A percentile compares a stretch with the other conserved stretches of the same genome.
These are phyloP conservation scores for Coniosporium apollinis DNA, from an alignment of 495 filamentous ascomycete species.

Conservation along the genomic window DNA sequence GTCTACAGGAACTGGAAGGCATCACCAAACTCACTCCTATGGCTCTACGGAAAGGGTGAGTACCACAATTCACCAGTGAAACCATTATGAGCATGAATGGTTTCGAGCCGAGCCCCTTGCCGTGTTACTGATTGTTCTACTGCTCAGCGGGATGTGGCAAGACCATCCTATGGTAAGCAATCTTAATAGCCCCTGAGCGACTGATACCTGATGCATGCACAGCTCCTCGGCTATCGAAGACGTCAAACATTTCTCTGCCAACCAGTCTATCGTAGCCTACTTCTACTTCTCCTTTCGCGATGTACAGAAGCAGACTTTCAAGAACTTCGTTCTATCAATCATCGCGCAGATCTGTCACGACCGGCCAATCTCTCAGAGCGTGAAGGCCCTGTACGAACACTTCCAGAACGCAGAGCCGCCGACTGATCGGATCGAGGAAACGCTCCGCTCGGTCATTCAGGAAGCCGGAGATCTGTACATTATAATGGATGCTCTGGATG, in stretches of 20 bases:
- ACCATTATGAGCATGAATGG: background rate
- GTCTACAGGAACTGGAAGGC: slow-evolving; percentile 9
- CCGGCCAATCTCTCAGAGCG: slow-evolving; percentile 4
- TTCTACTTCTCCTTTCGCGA: slow-evolving; percentile 15
- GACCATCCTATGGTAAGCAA: slow-evolving; percentile 7
- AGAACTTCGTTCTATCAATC: slow-evolving; percentile 6
- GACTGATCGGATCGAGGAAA: slow-evolving; percentile 5
- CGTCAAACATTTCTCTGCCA: slow-evolving; percentile 4
- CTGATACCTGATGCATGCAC: background rate
- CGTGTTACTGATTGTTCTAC: too few relatives aligned
- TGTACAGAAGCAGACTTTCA: slow-evolving; percentile 6
- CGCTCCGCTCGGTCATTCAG: slow-evolving; percentile 2
- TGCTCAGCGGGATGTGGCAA: slow-evolving; percentile 11
- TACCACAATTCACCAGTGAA: background rate
- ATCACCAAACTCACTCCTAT: slow-evolving; percentile 1
- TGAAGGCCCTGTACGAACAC: slow-evolving; percentile 8
- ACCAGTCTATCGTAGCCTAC: background rate
- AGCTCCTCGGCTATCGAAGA: slow-evolving; percentile 10
- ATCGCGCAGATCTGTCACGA: slow-evolving; percentile 8
- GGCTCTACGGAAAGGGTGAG: slow-evolving; percentile 8
- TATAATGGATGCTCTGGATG: slow-evolving; percentile 15
- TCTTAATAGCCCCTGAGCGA: too few relatives aligned
- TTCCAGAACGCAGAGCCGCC: slow-evolving; percentile 2
- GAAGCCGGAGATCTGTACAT: slow-evolving; percentile 6
- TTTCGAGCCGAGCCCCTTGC: background rate